Conservation (phyloP, 2,329 filamentous ascomycete genomes). For the Akanthomyces uredinophilus region DNA sequence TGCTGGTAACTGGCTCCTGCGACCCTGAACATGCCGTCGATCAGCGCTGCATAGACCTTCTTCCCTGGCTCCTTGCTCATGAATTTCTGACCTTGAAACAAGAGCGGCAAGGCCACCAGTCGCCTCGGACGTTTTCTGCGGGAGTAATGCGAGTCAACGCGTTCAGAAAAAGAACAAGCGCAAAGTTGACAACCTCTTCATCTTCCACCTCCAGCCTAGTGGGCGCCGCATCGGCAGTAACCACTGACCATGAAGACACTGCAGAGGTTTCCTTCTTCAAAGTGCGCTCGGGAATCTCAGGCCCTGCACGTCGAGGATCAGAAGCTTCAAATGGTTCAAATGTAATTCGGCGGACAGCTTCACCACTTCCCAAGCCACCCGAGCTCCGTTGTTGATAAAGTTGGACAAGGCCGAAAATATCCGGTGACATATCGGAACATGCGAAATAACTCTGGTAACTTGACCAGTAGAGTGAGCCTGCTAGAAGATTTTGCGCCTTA, state of each 20-base stretch:
- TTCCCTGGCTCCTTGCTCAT: background rate
- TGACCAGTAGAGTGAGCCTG: background rate
- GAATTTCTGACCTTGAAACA: background rate
- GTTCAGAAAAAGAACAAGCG: background rate
- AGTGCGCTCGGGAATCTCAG: too few relatives aligned
- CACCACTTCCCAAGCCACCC: background rate
- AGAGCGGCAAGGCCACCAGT: background rate
- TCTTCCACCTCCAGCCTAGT: background rate
- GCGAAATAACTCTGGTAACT: background rate
- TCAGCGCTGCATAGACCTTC: accelerated
- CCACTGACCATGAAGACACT: accelerated
- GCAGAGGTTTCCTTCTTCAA: background rate
- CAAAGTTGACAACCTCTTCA: background rate
- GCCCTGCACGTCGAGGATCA: too few relatives aligned
- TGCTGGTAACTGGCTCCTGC: background rate
- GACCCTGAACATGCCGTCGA: background rate
- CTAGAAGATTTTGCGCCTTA: background rate
- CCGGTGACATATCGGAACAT: background rate
- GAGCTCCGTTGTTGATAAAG: background rate
- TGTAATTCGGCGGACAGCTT: too few relatives aligned
- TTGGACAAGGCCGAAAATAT: background rate
- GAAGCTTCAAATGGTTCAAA: too few relatives aligned
- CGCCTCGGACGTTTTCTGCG: background rate
- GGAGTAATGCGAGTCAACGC: background rate
- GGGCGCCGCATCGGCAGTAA: background rate